Conservation (phyloP, 176 grass and related monocot genomes). For the Coix lacrymajobi region DNA sequence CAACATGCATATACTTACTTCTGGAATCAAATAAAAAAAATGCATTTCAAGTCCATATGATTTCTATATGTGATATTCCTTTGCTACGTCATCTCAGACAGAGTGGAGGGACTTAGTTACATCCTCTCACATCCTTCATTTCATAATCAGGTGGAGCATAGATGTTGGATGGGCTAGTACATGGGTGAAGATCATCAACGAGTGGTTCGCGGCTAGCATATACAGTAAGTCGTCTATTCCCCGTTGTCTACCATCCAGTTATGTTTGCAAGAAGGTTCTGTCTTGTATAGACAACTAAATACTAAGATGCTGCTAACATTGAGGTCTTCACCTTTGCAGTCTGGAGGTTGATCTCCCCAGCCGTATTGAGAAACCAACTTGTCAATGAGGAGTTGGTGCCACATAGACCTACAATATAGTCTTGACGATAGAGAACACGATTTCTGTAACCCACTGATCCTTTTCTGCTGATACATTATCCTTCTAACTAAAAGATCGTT, state of each 20-base stretch:
- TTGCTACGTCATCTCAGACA: neutral
- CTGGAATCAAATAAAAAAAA: neutral
- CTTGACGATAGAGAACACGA: neutral
- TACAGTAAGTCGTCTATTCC: conserved; percentile 50
- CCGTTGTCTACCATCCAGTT: neutral
- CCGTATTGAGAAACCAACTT: conserved; percentile 31
- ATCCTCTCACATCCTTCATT: neutral
- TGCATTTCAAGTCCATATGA: neutral
- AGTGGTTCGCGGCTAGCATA: conserved; percentile 79
- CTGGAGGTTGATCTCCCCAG: conserved; percentile 70
- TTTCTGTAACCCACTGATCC: neutral
- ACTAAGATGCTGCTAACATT: neutral
- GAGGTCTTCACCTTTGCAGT: conserved; percentile 33
- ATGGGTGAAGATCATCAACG: conserved; percentile 84
- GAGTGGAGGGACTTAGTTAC: neutral
- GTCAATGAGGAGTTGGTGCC: conserved; percentile 18
- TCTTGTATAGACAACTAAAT: neutral
- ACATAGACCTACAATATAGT: conserved; percentile 38
- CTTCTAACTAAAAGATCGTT: neutral
- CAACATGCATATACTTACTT: neutral
- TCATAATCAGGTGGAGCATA: conserved; percentile 81
- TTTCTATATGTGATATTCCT: neutral
- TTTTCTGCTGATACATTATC: neutral
- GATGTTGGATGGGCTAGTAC: conserved; percentile 91
- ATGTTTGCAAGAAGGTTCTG: neutral